Evolutionary conservation across 768 basidiomycete species (phyloP), one percentile per base, ranked within the genome.

Genomic region (Rhizopogon roseolus): DNA sequence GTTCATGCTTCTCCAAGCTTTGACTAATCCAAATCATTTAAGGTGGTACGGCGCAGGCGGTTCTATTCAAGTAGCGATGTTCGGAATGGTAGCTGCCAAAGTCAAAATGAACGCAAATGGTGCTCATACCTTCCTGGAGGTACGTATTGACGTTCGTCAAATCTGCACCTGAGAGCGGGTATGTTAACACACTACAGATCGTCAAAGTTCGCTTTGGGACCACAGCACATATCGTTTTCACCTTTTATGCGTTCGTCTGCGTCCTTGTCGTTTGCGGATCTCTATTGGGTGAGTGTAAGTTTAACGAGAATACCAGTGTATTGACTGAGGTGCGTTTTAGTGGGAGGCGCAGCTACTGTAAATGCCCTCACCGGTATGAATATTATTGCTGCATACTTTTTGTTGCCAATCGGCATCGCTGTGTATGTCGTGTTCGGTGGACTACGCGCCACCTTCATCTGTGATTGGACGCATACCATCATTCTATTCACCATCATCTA

Each of bases 31-130:
- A 25, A 11, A 5, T 25, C n/a, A n/a, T 5, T 22, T 29, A n/a
- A 67, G 66, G 64, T 71, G 68, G 66, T 71, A 70, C 49, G 69
- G 66, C n/a, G 65, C 66, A 1, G 67, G 70, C 6, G 68, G 66
- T 29, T 75, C 73, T 2, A 71, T 73, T 10, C 73, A 74, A 55
- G 67, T 76, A 32, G 63, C 64, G 1, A 62, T 75, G 54, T 77
- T 74, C 50, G 66, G 63, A 34, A 69, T 71, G 63, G 54, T 73
- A 5, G 70, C 72, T 9, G 70, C 72, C 3, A 71, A 71, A 42
- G 69, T 75, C 27, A 77, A 77, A 60, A 67, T 66, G 66, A 76
- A 74, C 40, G 75, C 73, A 0, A 75, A 73, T 36, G 71, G 70
- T 3, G 75, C 75, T 0, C 70, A 71, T 41, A 77, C 76, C 0